phyloP scores from a whole-genome alignment of 2,329 filamentous ascomycete genomes.

The Basipetospora chlamydospora region DNA sequence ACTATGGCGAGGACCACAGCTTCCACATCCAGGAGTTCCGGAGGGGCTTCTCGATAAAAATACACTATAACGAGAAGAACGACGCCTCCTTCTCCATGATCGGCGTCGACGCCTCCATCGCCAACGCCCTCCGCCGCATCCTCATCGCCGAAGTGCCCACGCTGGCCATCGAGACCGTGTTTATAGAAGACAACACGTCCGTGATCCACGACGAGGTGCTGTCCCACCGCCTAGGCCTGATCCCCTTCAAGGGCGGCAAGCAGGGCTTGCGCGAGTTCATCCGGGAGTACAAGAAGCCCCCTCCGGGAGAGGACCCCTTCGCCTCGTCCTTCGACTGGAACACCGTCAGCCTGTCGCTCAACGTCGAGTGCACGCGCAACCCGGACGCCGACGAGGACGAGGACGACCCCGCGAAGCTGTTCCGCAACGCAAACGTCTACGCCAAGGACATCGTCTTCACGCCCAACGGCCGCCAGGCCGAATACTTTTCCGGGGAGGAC shows the following conservation, averaged over 20 bases:
- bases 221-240: slow-evolving; percentile 74
- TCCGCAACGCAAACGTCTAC: slow-evolving; percentile 74
- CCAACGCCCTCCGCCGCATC: slow-evolving; percentile 95
- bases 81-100: slow-evolving; percentile 83
- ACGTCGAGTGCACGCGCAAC: slow-evolving; percentile 70
- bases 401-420: slow-evolving; percentile 70
- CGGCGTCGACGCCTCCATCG: slow-evolving; percentile 80
- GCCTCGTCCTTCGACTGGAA: slow-evolving; percentile 64
- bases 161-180: slow-evolving; percentile 86
- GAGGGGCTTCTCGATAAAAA: slow-evolving; percentile 56
- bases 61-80: slow-evolving; percentile 67
- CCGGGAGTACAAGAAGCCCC: slow-evolving; percentile 64
- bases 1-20: slow-evolving; percentile 70
- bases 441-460: slow-evolving; percentile 63
- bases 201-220: slow-evolving; percentile 97
- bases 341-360: slow-evolving; percentile 65
- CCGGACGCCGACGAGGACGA: slow-evolving; percentile 55
- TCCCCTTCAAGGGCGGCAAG: slow-evolving; percentile 71
- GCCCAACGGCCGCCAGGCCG: slow-evolving; percentile 57
- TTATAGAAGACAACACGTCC: slow-evolving; percentile 89
- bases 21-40: slow-evolving; percentile 66
- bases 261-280: slow-evolving; percentile 65
- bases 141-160: slow-evolving; percentile 89
- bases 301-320: slow-evolving; percentile 44
- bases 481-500: slow-evolving; percentile 53